Evolutionary conservation across 2,329 filamentous ascomycete genomes (phyloP), one percentile per base, ranked within the genome.

Genomic region (Paradendryphiella salina): DNA sequence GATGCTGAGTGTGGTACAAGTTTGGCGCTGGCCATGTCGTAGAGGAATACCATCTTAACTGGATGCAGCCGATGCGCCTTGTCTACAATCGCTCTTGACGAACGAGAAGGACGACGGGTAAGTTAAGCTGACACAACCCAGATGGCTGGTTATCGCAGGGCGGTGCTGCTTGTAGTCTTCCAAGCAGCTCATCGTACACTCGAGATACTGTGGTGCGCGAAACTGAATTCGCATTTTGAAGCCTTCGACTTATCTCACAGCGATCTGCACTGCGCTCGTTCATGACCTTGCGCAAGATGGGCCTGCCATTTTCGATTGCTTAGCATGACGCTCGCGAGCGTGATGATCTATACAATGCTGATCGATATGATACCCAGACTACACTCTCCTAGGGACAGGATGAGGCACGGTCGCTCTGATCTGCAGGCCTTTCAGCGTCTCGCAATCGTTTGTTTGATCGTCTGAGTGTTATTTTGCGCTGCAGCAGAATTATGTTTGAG

Each of bases 361-460:
- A 69, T 60, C 28, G 60, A 64, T 20, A 66, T 60, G 38, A 69
- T 69, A 4, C 63, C 65, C 2, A 69, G 38, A 34, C 57, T 63
- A 41, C 66, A 68, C 46, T 69, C 66, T n/a, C 65, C 59, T 6
- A 69, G 57, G 10, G 64, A 60, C 20, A 67, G 39, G 14, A 63
- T 62, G 4, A 68, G 59, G 17, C 47, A 57, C 4, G 59, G 54
- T 14, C 65, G 20, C 36, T 50, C 46, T 57, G 14, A 40, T 59
- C 65, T 69, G 38, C 11, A 23, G 2, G 1, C 1, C 6, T 18
- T 21, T 52, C 18, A 52, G 50, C 17, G 15, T 23, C 9, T 28
- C 3, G 28, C 17, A 21, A 26, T 11, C 17, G 31, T 35, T 4
- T 3, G 18, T 9, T 33, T 13, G 29, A 17, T 10, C 8, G 18